These are phyloP conservation scores for Coleophoma cylindrospora DNA, from an alignment of 2,329 filamentous ascomycete genomes.

Conservation along the genomic window DNA sequence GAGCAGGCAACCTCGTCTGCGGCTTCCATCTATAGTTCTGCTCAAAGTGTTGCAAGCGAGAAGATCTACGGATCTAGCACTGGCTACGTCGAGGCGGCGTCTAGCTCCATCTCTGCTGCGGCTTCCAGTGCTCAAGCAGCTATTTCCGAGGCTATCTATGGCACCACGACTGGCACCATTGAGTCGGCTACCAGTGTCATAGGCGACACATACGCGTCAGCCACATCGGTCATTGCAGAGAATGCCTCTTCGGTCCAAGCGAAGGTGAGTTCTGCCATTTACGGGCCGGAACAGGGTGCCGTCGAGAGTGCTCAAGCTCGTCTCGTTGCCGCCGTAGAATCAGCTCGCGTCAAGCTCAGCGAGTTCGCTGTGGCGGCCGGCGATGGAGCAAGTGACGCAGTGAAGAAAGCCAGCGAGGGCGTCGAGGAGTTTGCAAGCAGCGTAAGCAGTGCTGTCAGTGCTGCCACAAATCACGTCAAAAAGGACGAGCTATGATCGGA, in stretches of 20 bases:
- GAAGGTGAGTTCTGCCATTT: conserved; percentile 14
- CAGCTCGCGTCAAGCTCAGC: conserved; percentile 19
- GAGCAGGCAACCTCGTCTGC: conserved; percentile 50
- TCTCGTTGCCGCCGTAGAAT: conserved; percentile 20
- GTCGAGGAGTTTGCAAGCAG: conserved; percentile 41
- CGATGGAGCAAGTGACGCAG: conserved; percentile 27
- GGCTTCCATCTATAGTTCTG: conserved; percentile 45
- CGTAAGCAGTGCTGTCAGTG: conserved; percentile 32
- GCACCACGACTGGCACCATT: conserved; percentile 41
- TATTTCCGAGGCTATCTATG: conserved; percentile 52
- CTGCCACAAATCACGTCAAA: conserved; percentile 33
- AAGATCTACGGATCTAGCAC: conserved; percentile 50
- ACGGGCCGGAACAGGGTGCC: conserved; percentile 21
- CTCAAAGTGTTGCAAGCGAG: conserved; percentile 42
- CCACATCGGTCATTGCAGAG: neutral
- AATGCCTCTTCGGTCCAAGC: conserved; percentile 5
- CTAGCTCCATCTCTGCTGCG: conserved; percentile 45
- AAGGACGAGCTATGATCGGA: conserved; percentile 47
- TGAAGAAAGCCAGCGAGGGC: conserved; percentile 31
- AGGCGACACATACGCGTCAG: neutral
- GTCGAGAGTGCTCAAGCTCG: conserved; percentile 23
- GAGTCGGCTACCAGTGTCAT: conserved; percentile 32
- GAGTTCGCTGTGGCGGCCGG: conserved; percentile 20
- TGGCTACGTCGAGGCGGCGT: conserved; percentile 47
- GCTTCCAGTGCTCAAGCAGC: conserved; percentile 48